These are phyloP conservation scores for Arabidopsis hybrid DNA, from an alignment of 441 rosid genomes.

Conservation along the genomic window DNA sequence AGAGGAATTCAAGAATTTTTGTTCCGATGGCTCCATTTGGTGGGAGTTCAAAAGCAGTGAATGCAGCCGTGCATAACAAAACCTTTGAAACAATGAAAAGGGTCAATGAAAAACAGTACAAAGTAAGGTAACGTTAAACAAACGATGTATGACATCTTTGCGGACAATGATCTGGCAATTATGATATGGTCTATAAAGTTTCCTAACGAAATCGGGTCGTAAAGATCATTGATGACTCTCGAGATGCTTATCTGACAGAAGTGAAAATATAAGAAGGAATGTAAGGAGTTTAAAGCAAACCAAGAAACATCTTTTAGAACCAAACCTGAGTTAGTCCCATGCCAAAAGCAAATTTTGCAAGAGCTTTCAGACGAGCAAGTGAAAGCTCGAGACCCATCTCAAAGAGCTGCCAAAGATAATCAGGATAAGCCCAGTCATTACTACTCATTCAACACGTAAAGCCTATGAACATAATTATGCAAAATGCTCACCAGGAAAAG, in stretches of 20 bases:
- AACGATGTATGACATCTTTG: constrained; percentile 4
- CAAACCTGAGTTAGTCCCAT: constrained; percentile 97
- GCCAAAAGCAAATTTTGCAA: constrained; percentile 96
- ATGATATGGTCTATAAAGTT: not conserved
- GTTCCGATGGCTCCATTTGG: constrained; percentile 98
- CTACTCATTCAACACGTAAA: constrained; percentile 16
- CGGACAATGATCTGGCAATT: not conserved
- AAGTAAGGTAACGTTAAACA: not conserved
- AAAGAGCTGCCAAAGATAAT: constrained; percentile 71
- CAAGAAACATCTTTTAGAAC: constrained; percentile 17
- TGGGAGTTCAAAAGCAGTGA: constrained; percentile 98
- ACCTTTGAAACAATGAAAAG: constrained; percentile 61
- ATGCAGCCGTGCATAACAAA: constrained; percentile 87
- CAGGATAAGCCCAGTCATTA: constrained; percentile 24
- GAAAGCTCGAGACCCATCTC: constrained; percentile 99
- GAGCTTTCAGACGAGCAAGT: constrained; percentile 95
- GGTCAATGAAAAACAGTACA: not conserved
- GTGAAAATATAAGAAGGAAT: constrained; percentile 13
- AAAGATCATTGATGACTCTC: constrained; percentile 13
- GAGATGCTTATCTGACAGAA: constrained; percentile 25
- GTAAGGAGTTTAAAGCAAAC: constrained; percentile 8
- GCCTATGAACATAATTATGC: not conserved
- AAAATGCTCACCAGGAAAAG: constrained; percentile 86
- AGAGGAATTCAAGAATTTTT: constrained; percentile 83
- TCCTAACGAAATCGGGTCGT: not conserved